Evolutionary conservation across 306 rosid species (phyloP), one percentile per base, ranked within the genome.

Genomic region (Inga oerstediana): DNA sequence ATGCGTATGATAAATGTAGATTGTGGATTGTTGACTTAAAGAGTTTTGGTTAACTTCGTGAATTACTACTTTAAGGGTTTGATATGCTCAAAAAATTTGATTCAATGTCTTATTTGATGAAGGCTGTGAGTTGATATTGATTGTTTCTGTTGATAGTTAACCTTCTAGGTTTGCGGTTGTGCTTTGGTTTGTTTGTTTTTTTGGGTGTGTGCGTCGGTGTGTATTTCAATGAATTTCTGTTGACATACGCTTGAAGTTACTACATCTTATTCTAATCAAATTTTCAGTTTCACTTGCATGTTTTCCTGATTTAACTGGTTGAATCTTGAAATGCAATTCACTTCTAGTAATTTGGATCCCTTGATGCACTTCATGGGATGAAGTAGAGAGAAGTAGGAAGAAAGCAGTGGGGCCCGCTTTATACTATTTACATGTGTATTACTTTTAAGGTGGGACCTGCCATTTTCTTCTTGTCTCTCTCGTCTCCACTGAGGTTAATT

Each of bases 71-170:
- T 27, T 14, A 22, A 19, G 30, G 73, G 75, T 74, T 70, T 73
- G 56, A 76, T 37, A 74, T 78, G 74, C 27, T 27, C 12, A 44
- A 56, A 35, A 17, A 66, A 77, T 67, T 56, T 41, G 51, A 22
- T 43, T 80, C 48, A 16, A 44, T 88, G 82, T 35, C 51, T 70
- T 37, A 51, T 15, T 69, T 81, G 80, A 39, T 61, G 39, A 49
- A n/a, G 37, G 67, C 41, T 65, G 71, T 65, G 16, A 34, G 16
- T 22, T 71, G 51, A 7, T 30, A 9, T 16, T 74, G 65, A 44
- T 70, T 66, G 30, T 37, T 72, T 67, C 48, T 49, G 51, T 67
- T 51, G 45, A 45, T 65, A 52, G 48, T 30, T 65, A 14, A n/a
- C 71, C 46, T 49, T 49, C 66, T 59, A 27, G 56, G 39, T 45